Evolutionary conservation across 1,284 basidiomycete genomes (phyloP).

Genomic region (Mycocalia duriaeana): DNA sequence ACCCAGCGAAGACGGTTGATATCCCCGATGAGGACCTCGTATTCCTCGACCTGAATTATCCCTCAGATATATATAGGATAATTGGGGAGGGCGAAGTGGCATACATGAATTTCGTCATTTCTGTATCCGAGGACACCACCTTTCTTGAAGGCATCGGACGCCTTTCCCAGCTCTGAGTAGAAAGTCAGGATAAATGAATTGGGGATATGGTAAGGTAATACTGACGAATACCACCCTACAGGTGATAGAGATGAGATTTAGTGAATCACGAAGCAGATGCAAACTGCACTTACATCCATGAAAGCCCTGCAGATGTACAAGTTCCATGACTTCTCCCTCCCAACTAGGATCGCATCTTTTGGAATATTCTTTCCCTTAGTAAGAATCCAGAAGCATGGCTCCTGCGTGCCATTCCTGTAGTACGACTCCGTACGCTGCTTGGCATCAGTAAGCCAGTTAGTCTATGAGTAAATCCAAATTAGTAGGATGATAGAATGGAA

Average conservation of each 20-base stretch:
- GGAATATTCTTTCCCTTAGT: constrained; percentile 57
- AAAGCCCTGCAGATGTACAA: constrained; percentile 60
- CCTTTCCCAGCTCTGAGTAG: constrained; percentile 69
- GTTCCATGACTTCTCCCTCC: constrained; percentile 45
- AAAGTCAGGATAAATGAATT: too few relatives aligned
- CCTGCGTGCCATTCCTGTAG: constrained; percentile 40
- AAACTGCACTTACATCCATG: constrained; percentile 41
- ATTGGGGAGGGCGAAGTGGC: constrained; percentile 13
- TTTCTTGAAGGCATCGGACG: constrained; percentile 47
- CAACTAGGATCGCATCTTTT: constrained; percentile 48
- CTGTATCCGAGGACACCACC: constrained; percentile 60
- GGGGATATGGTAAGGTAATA: constrained; percentile 15
- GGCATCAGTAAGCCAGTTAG: constrained; percentile 57
- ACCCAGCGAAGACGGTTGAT: constrained; percentile 57
- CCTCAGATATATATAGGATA: background rate
- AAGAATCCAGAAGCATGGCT: constrained; percentile 58
- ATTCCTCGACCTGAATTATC: constrained; percentile 42
- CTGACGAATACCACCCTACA: constrained; percentile 54
- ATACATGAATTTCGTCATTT: constrained; percentile 53
- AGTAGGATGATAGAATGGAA: background rate
- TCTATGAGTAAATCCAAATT: constrained; percentile 31
- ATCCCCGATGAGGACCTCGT: constrained; percentile 68
- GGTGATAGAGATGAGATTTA: constrained; percentile 10
- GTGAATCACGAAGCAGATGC: background rate
- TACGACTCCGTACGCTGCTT: constrained; percentile 46